A percentile compares a stretch with the other conserved stretches of the same genome.
These are phyloP conservation scores for Lithospermum erythrorhizon DNA, from an alignment of 257 asterid genomes.

Conservation along the genomic window DNA sequence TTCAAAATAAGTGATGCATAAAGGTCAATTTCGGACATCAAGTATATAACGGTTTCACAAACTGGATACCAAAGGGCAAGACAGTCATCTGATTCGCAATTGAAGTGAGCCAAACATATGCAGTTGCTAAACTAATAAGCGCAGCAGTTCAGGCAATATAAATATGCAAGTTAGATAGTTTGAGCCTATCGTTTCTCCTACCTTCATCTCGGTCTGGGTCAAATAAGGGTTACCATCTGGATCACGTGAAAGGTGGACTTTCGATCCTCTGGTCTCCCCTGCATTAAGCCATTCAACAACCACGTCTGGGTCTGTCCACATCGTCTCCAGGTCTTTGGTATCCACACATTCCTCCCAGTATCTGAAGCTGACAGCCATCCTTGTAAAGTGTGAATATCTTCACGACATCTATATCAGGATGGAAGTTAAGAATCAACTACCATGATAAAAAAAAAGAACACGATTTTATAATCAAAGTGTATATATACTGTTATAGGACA, in stretches of 20 bases:
- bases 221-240: slow-evolving; percentile 85
- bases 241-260: slow-evolving; percentile 89
- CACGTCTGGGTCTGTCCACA: slow-evolving; percentile 80
- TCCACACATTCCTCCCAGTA: slow-evolving; percentile 95
- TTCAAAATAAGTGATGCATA: not conserved
- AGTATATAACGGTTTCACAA: not conserved
- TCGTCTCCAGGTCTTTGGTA: slow-evolving; percentile 62
- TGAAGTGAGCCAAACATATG: not conserved
- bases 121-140: not conserved
- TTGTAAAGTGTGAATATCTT: not conserved
- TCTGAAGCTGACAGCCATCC: slow-evolving; percentile 63
- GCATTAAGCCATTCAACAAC: slow-evolving; percentile 71
- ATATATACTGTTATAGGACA: not conserved
- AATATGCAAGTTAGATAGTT: not conserved
- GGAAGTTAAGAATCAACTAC: not conserved
- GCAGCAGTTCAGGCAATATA: not conserved
- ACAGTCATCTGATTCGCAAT: not conserved
- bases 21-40: not conserved
- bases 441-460: no score
- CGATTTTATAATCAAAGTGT: no score
- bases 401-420: not conserved
- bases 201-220: slow-evolving; percentile 96
- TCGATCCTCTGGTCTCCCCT: slow-evolving; percentile 74
- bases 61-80: not conserved
- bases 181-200: slow-evolving; percentile 7